Evolutionary conservation across 1,284 basidiomycete species (phyloP).

Genomic region (Anthracocystis setariae): DNA sequence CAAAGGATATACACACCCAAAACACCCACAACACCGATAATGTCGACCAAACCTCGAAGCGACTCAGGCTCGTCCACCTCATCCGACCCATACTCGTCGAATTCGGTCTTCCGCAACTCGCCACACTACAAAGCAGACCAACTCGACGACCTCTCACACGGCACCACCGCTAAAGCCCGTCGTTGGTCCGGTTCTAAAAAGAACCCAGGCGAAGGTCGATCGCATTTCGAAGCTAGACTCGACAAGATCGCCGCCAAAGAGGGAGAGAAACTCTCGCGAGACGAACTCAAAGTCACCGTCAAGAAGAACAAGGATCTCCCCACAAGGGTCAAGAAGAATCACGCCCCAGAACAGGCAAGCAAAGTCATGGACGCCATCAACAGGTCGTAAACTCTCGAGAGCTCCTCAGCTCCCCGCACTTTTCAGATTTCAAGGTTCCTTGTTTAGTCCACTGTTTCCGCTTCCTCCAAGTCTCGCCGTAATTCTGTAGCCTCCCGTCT

Average conservation of each 20-base stretch:
- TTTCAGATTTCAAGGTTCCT: background rate
- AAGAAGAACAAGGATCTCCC: conserved; percentile 48
- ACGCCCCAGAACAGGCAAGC: conserved; percentile 30
- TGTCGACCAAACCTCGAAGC: conserved; percentile 38
- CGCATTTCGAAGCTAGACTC: conserved; percentile 28
- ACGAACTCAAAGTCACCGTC: conserved; percentile 26
- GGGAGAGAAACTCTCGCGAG: conserved; percentile 11
- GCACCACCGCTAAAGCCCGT: conserved; percentile 32
- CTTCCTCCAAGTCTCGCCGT: background rate
- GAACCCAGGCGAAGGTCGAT: conserved; percentile 34
- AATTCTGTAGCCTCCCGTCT: too few relatives aligned
- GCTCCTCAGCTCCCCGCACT: too few relatives aligned
- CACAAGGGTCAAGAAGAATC: conserved; percentile 42
- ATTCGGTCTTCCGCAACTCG: conserved; percentile 33
- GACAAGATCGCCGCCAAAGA: conserved; percentile 1
- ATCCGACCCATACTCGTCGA: conserved; percentile 33
- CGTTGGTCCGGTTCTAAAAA: conserved; percentile 43
- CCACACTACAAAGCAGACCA: conserved; percentile 39
- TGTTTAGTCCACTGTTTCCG: too few relatives aligned
- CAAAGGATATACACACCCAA: too few relatives aligned
- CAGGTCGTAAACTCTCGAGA: conserved; percentile 9
- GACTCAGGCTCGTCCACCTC: conserved; percentile 25
- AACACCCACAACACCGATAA: conserved; percentile 1
- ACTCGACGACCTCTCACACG: conserved; percentile 45
- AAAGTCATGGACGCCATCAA: conserved; percentile 27